Base-by-base conservation (phyloP, 1,139 yeast genomes). In the Blastobotrys malaysiensis region DNA sequence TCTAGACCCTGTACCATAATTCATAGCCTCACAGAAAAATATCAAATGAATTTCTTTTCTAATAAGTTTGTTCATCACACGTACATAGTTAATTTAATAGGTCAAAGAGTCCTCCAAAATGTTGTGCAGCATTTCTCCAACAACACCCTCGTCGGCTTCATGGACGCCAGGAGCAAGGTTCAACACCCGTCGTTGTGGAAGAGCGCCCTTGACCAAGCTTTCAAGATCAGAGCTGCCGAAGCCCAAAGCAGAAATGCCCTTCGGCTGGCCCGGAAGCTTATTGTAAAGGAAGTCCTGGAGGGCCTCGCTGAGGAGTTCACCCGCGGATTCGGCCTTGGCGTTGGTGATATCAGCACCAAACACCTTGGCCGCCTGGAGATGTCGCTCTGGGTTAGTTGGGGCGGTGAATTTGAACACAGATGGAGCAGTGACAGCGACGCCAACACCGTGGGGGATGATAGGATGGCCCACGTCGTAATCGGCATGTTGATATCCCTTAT, bases 361-460 rank as follows among this genome's bases (percentile, higher is more conserved):
- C 13, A 70, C 61, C 47, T 65, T 66, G 5, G 76, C 76, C 2
- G 72, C 72, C 53, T 69, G 62, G 48, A 73, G 59, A 57, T 73
- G 76, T 5, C 76, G 68, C 24, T 70, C 72, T 3, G 76, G 76
- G 59, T 71, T 71, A n/a, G 74, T 63, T 13, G 76, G 60, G 1
- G 71, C 76, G 3, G 76, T 71, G 62, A 67, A 72, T 49, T 63
- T 61, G 65, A 73, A 73, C 16, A 73, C 76, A 9, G 74, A 69
- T 0, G 76, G 76, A 1, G 76, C 68, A 1, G 76, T 72, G 24
- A 73, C 73, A 2, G 76, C 76, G 1, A 73, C 76, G 22, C 70
- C 64, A 24, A 73, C 75, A 26, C 76, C 76, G 52, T 73, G 76
- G 9, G 76, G 76, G 45, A 73, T 66, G 53, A 73, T 70, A 7